Conservation (phyloP, 306 rosid species). For the Neltuma alba region DNA sequence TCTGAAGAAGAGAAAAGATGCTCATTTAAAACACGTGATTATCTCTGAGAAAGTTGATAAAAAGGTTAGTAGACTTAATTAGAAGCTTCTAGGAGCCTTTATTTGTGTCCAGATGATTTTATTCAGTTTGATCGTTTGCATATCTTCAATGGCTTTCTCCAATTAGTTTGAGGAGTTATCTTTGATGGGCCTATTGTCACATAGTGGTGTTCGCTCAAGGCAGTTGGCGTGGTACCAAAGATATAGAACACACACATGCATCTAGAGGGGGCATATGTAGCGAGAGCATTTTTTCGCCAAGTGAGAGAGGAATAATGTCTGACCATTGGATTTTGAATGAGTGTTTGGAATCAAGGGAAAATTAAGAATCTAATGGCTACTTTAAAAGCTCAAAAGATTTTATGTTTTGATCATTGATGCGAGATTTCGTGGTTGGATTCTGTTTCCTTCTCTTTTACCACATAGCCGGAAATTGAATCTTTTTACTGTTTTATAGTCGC, state of each 20-base stretch:
- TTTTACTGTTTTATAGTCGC: not conserved
- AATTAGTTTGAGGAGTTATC: constrained; percentile 5
- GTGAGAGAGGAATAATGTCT: not conserved
- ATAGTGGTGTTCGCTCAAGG: not conserved
- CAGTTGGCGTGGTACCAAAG: constrained; percentile 5
- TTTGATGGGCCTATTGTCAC: constrained; percentile 7
- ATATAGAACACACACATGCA: not conserved
- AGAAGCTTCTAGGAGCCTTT: constrained; percentile 17
- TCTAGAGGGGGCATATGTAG: not conserved
- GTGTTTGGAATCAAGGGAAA: not conserved
- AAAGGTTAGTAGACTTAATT: constrained; percentile 60
- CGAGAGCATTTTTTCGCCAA: not conserved
- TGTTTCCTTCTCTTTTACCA: not conserved
- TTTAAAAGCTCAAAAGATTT: not conserved
- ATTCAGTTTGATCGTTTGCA: constrained; percentile 21
- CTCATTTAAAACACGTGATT: constrained; percentile 75
- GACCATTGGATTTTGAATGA: not conserved
- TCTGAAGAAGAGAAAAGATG: constrained; percentile 81
- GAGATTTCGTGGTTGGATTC: not conserved
- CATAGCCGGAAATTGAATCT: not conserved
- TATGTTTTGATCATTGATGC: not conserved
- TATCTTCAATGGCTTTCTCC: not conserved
- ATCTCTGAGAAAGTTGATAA: constrained; percentile 82
- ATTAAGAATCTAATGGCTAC: not conserved
- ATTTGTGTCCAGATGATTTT: not conserved